Conservation (phyloP, 345 rosid genomes). For the Camelina laxa region DNA sequence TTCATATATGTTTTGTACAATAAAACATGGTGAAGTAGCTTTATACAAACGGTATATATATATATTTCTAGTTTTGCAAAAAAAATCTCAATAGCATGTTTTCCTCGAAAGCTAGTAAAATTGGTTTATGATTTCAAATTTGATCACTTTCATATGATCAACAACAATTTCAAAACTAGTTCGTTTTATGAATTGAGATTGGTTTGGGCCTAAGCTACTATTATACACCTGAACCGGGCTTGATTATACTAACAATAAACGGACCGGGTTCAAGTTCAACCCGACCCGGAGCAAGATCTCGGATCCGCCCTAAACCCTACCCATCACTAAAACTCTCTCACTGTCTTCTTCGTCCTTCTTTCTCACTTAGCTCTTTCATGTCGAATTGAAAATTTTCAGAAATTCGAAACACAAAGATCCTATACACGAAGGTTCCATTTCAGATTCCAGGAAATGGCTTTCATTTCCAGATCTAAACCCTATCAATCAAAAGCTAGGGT, state of each 20-base stretch:
- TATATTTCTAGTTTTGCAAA: too few species aligned
- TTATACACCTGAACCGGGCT: not conserved
- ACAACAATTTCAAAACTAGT: too few species aligned
- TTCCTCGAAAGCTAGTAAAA: too few species aligned
- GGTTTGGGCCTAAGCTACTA: constrained; percentile 12
- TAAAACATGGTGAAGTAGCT: too few species aligned
- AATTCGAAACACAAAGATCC: not conserved
- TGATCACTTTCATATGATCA: too few species aligned
- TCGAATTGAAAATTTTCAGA: constrained; percentile 15
- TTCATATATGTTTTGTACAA: not conserved
- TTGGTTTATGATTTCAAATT: too few species aligned
- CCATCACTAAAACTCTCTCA: not conserved
- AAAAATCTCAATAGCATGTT: too few species aligned
- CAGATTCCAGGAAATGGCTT: constrained; percentile 45
- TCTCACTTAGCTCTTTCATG: not conserved
- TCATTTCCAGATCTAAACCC: constrained; percentile 51
- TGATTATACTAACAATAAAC: not conserved
- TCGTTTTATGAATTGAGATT: too few species aligned
- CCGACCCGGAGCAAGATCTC: constrained; percentile 33
- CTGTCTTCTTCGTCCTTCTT: constrained; percentile 5
- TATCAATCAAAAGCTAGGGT: constrained; percentile 46
- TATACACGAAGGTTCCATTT: not conserved
- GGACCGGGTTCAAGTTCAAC: constrained; percentile 16
- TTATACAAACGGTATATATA: too few species aligned
- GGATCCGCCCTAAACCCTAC: constrained; percentile 47